Base-by-base conservation (phyloP, 306 rosid species). In the Quercus glauca region DNA sequence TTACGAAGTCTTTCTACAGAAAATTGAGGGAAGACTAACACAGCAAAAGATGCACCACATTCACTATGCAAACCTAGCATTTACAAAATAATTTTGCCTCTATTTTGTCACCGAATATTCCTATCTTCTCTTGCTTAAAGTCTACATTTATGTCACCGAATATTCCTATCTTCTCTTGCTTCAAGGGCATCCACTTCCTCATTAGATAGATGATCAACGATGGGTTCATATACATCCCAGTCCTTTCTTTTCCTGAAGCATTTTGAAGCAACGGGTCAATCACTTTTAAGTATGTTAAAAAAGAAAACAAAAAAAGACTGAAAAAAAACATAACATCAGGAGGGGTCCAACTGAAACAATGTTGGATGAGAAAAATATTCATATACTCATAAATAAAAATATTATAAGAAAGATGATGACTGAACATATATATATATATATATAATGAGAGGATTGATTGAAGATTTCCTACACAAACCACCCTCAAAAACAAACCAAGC, bases 151-250 rank as follows among this genome's bases (percentile, higher is more conserved):
- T 21, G 55, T 77, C 35, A 87, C 73, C 91, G 90, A 73, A 87
- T 83, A 81, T 68, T 82, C 86, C 97, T 91, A 86, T 92, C 97
- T 91, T 90, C 97, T 84, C 90, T 90, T 68, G 99, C 94, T 91
- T 91, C 93, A 78, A 95, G 98, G 71, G 93, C 96, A 87, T 93
- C 98, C 6, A 91, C 98, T 83, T 95, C 98, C 86, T 91, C 98
- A 18, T 86, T 95, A 6, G 97, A 95, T 31, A 95, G 89, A 82
- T 91, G 91, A 88, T 93, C 99, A 57, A 95, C 98, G 76, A 90
- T 93, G 69, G 98, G 97, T 81, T 93, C 96, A 58, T 92, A 93
- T 25, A 90, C 87, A 43, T 95, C 96, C 99, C 98, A 93, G 63
- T 95, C 99, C 89, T 95, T 95, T 79, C 98, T 91, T 91, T 93